A percentile compares a stretch with the other conserved stretches of the same genome.
Conservation (phyloP, 1,284 basidiomycete genomes). For the Sanghuangporus baumii region DNA sequence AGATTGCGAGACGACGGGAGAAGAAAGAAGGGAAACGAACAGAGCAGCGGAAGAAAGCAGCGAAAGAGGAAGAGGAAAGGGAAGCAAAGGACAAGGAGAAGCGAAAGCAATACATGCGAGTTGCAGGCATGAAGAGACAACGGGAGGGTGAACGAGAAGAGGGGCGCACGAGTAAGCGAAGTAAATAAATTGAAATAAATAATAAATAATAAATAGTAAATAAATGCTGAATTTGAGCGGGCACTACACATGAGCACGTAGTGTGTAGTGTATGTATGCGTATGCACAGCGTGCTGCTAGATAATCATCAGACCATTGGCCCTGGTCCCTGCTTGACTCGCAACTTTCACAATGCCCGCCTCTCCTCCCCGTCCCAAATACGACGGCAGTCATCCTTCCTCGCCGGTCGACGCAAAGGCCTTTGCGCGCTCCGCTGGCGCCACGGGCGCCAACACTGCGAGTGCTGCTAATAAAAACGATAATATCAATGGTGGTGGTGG, state of each 20-base stretch:
- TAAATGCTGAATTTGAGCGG: neutral
- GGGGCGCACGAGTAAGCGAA: conserved; percentile 34
- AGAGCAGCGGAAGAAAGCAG: conserved; percentile 61
- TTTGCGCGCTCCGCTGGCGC: neutral
- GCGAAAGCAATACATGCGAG: conserved; percentile 72
- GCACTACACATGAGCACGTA: too few relatives aligned
- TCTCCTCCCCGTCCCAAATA: neutral
- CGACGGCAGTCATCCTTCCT: neutral
- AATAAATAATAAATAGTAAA: neutral
- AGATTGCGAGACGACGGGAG: conserved; percentile 69
- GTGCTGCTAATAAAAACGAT: neutral
- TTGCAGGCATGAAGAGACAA: conserved; percentile 69
- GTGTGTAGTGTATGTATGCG: too few relatives aligned
- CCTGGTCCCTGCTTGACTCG: neutral
- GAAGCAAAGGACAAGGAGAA: conserved; percentile 74
- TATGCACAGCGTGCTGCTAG: neutral
- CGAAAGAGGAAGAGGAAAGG: conserved; percentile 64
- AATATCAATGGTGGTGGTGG: neutral
- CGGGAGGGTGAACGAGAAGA: conserved; percentile 55
- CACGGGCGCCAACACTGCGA: neutral
- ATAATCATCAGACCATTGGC: neutral
- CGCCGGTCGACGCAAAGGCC: neutral
- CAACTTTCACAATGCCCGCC: conserved; percentile 3
- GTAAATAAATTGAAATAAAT: neutral
- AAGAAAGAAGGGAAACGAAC: conserved; percentile 75